phyloP scores from a whole-genome alignment of 2,329 filamentous ascomycete genomes.

The Ceratocystis lukuohia region DNA sequence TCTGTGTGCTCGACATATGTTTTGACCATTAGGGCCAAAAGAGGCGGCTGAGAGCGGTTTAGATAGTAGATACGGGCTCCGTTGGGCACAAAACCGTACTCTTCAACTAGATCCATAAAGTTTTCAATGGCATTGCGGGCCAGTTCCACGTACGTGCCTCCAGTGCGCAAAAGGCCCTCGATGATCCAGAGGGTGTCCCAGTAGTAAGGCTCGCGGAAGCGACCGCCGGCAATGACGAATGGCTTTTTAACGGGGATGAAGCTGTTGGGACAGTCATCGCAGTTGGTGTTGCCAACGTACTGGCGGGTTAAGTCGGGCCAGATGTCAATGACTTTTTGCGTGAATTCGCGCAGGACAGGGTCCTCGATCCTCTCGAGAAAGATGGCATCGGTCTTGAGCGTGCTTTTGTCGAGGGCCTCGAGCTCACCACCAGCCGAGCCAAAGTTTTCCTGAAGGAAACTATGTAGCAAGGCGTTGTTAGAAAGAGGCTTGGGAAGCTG shows the following conservation, averaged over 20 bases:
- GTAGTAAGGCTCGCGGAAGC: slow-evolving; percentile 58
- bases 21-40: slow-evolving; percentile 53
- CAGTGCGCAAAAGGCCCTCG: slow-evolving; percentile 50
- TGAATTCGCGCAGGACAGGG: slow-evolving; percentile 45
- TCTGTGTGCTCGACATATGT: slow-evolving; percentile 51
- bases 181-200: slow-evolving; percentile 61
- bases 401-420: slow-evolving; percentile 35
- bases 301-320: slow-evolving; percentile 54
- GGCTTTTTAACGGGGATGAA: slow-evolving; percentile 54
- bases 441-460: slow-evolving; percentile 51
- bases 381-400: slow-evolving; percentile 41
- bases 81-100: slow-evolving; percentile 54
- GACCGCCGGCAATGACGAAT: slow-evolving; percentile 58
- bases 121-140: slow-evolving; percentile 57
- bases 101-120: slow-evolving; percentile 52
- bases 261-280: slow-evolving; percentile 47
- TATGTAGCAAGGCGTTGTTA: slow-evolving; percentile 49
- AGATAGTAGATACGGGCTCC: slow-evolving; percentile 55
- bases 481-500: slow-evolving; percentile 45
- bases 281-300: slow-evolving; percentile 41
- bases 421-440: slow-evolving; percentile 51
- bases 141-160: slow-evolving; percentile 49
- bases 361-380: slow-evolving; percentile 47
- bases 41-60: slow-evolving; percentile 53
- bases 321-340: slow-evolving; percentile 50